Evolutionary conservation across 2,329 filamentous ascomycete species (phyloP).

Genomic region (Claviceps quebecensis): DNA sequence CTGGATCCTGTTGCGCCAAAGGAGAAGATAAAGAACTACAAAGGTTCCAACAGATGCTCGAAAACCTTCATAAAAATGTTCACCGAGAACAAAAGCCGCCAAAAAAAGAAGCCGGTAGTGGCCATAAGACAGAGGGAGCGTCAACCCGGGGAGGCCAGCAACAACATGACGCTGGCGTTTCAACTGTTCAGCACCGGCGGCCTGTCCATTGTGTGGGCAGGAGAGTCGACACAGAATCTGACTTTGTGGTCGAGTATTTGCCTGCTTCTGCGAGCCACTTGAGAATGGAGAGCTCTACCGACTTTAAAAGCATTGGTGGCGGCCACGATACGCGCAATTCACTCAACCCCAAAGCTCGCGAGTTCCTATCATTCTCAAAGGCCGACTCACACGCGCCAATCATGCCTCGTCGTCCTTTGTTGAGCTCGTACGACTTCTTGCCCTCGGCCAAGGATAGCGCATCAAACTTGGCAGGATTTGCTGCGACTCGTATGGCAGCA

Average conservation of each 20-base stretch:
- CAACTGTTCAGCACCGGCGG: neutral
- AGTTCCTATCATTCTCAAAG: slow-evolving; percentile 7
- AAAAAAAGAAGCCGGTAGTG: neutral
- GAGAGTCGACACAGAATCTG: slow-evolving; percentile 8
- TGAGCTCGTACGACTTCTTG: neutral
- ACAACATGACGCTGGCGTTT: neutral
- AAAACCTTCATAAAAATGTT: slow-evolving; percentile 12
- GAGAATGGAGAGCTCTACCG: neutral
- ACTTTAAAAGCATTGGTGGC: neutral
- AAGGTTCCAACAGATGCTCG: slow-evolving; percentile 16
- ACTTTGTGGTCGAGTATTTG: slow-evolving; percentile 4
- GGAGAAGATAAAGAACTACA: neutral
- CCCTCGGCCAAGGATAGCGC: neutral
- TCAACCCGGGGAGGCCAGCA: neutral
- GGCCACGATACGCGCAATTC: neutral
- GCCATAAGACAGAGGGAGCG: neutral
- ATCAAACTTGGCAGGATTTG: neutral
- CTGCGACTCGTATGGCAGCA: neutral
- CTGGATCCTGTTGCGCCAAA: neutral
- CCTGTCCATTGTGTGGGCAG: slow-evolving; percentile 3
- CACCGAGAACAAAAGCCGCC: neutral
- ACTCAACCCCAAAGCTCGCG: slow-evolving; percentile 10
- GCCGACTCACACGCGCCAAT: neutral
- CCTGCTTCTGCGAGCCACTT: neutral
- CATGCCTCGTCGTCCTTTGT: neutral